Evolutionary conservation across 2,329 filamentous ascomycete species (phyloP).

Genomic region (Grosmannia serpens): DNA sequence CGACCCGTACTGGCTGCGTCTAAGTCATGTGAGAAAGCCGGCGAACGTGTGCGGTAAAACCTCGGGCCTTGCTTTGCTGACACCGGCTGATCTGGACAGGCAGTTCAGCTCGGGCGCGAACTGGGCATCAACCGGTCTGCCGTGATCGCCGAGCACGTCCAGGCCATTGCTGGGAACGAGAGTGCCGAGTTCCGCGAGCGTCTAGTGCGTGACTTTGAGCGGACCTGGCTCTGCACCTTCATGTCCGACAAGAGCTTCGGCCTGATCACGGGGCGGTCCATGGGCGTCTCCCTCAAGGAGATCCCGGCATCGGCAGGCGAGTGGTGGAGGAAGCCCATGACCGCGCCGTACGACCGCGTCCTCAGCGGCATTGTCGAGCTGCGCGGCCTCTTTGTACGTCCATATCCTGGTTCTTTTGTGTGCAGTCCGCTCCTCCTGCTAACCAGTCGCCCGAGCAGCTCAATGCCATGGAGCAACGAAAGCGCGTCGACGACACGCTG

Average conservation of each 20-base stretch:
- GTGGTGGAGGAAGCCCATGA: slow-evolving; percentile 13
- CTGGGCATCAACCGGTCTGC: slow-evolving; percentile 13
- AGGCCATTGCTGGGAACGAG: slow-evolving; percentile 4
- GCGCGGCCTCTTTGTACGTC: slow-evolving; percentile 11
- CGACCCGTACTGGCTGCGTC: slow-evolving; percentile 16
- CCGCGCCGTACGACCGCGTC: slow-evolving; percentile 13
- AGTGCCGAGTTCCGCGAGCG: slow-evolving; percentile 9
- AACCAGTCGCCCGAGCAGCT: not conserved
- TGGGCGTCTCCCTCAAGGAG: slow-evolving; percentile 11
- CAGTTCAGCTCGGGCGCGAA: slow-evolving; percentile 15
- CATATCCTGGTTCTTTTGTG: not conserved
- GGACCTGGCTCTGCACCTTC: slow-evolving; percentile 13
- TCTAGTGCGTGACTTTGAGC: slow-evolving; percentile 12
- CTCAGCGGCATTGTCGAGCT: slow-evolving; percentile 15
- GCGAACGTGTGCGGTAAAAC: too few species aligned
- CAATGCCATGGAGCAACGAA: slow-evolving; percentile 10
- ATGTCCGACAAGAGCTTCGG: slow-evolving; percentile 13
- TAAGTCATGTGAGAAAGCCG: slow-evolving; percentile 11
- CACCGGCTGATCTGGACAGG: not conserved
- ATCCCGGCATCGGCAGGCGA: slow-evolving; percentile 9
- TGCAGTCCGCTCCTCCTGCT: not conserved
- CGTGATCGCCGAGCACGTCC: slow-evolving; percentile 13
- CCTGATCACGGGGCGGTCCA: slow-evolving; percentile 12
- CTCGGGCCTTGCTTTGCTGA: too few species aligned
- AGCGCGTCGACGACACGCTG: slow-evolving; percentile 11